Evolutionary conservation across 306 rosid genomes (phyloP), one percentile per base, ranked within the genome.

Genomic region (Sophora flavescens): DNA sequence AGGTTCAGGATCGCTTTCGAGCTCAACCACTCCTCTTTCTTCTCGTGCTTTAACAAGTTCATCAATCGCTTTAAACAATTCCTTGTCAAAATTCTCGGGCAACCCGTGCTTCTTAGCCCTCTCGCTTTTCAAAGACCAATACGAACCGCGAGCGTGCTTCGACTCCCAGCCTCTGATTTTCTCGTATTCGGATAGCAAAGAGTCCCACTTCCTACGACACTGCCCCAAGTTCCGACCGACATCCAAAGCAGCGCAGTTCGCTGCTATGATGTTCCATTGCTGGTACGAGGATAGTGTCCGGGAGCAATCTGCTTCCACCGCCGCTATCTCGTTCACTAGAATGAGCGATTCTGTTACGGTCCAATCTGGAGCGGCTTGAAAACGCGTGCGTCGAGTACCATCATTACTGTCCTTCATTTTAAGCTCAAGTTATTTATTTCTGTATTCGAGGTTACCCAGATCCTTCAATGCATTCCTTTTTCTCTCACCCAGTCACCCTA

Each of bases 301-400:
- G 57, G 76, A 75, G 51, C 92, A 90, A n/a, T 92, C 92, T 26
- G 93, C 89, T 66, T 92, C 96, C n/a, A 92, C 93, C 18, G 96
- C 91, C 0, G 90, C 86, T 50, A 88, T 66, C 70, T 88, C 93
- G 78, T 90, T 92, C 35, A 88, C 92, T 15, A 93, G 92, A 65
- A 89, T 85, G 32, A 90, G 89, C 11, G 83, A 56, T 11, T 87
- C 96, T 6, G 80, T 76, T 5, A 84, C 59, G 6, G 81, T 72
- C 97, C 93, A 93, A 17, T 86, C 96, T 0, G 93, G 96, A 0
- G 87, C 90, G 51, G 59, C 87, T 69, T 90, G 96, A 0, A 92
- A 92, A 1, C 96, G 92, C 14, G 96, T 92, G 39, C 88, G 76
- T 10, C 91, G 81, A 12, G 38, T 42, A 3, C 65, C 83, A 1